phyloP scores from a whole-genome alignment of 345 rosid species.

The Moringa oleifera region DNA sequence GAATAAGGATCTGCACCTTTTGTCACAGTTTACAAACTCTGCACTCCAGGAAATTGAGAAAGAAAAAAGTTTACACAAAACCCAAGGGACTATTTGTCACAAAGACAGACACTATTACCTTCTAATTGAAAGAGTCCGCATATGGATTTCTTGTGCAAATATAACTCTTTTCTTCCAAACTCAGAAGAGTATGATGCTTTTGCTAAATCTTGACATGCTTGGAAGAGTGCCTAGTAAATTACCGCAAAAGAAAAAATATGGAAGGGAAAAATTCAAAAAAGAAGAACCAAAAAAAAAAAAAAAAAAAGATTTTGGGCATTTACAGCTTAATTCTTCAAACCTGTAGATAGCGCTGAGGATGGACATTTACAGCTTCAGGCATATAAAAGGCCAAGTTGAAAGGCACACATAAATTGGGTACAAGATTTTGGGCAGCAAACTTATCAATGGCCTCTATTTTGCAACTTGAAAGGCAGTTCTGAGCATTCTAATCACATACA shows the following conservation, averaged over 20 bases:
- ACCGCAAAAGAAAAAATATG: conserved; percentile 8
- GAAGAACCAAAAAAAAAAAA: background rate
- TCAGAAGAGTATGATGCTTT: conserved; percentile 32
- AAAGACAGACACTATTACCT: conserved; percentile 33
- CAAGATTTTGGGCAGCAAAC: conserved; percentile 49
- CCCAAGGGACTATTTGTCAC: background rate
- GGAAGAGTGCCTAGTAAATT: conserved; percentile 65
- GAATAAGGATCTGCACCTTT: no score
- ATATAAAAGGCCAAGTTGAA: conserved; percentile 63
- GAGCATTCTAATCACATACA: conserved; percentile 71
- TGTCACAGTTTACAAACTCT: no score
- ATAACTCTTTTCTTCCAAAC: conserved; percentile 37
- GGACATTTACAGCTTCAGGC: conserved; percentile 80
- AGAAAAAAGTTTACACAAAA: background rate
- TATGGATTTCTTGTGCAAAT: conserved; percentile 50
- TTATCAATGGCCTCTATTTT: conserved; percentile 56
- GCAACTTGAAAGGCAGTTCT: conserved; percentile 63
- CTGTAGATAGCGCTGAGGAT: conserved; percentile 69
- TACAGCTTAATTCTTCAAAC: conserved; percentile 21
- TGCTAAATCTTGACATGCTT: conserved; percentile 63
- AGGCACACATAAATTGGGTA: conserved; percentile 59
- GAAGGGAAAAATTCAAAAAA: no score
- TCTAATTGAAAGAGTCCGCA: conserved; percentile 49
- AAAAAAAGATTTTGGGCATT: background rate
- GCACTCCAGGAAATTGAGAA: background rate